A percentile compares a stretch with the other conserved stretches of the same genome.
Evolutionary conservation across 768 basidiomycete genomes (phyloP).

Genomic region (Lactarius akahatsu): DNA sequence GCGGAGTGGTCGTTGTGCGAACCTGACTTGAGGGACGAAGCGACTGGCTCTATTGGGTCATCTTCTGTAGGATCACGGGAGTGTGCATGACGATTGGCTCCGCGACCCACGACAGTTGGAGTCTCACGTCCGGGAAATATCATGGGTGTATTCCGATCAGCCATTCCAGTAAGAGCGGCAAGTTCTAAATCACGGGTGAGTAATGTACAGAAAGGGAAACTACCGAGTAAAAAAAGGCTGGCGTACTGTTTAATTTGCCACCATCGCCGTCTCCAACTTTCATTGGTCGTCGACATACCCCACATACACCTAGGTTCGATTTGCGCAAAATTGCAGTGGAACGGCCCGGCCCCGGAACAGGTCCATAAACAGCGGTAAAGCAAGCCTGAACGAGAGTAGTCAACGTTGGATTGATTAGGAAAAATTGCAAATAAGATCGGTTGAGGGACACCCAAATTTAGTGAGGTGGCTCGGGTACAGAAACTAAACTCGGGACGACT

Average conservation of each 20-base stretch:
- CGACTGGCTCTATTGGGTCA: constrained; percentile 71
- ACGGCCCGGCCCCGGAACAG: constrained; percentile 60
- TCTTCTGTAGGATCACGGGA: constrained; percentile 72
- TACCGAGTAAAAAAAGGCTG: constrained; percentile 30
- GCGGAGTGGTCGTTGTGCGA: constrained; percentile 42
- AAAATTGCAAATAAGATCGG: constrained; percentile 1
- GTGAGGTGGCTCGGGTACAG: background rate
- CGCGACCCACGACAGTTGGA: constrained; percentile 39
- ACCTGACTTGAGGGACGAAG: constrained; percentile 47
- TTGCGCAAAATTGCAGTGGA: constrained; percentile 57
- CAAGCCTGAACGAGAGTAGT: constrained; percentile 65
- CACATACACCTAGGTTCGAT: constrained; percentile 90
- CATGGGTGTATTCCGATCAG: constrained; percentile 52
- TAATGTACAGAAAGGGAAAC: background rate
- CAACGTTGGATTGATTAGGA: background rate
- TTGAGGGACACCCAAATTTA: background rate
- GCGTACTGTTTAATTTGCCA: constrained; percentile 84
- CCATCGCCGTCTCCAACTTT: constrained; percentile 87
- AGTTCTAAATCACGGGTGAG: constrained; percentile 61
- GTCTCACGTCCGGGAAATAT: constrained; percentile 73
- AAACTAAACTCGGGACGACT: background rate
- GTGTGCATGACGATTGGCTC: constrained; percentile 34
- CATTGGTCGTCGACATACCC: constrained; percentile 96
- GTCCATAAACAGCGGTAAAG: constrained; percentile 95
- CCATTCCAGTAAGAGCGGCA: constrained; percentile 90